Evolutionary conservation across 768 basidiomycete species (phyloP).

Genomic region (Tubosaeta brunneosetosa): DNA sequence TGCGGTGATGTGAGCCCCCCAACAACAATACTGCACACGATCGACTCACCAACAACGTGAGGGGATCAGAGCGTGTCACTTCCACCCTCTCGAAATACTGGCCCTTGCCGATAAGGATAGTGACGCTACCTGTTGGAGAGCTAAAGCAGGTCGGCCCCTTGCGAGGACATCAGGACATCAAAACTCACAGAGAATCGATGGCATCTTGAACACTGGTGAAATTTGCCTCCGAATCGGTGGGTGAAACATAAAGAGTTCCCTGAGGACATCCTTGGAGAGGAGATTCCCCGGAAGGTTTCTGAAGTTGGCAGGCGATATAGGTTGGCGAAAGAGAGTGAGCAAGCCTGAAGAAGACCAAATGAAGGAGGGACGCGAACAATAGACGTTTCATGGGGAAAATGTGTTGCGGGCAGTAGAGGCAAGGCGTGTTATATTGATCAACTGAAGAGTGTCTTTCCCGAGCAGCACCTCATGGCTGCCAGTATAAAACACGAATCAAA

Average conservation of each 20-base stretch:
- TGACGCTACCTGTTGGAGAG: slow-evolving; percentile 34
- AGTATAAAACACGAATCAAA: too few relatives aligned
- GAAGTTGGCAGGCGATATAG: slow-evolving; percentile 47
- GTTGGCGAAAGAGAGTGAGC: slow-evolving; percentile 39
- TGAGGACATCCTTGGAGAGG: slow-evolving; percentile 51
- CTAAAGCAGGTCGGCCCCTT: slow-evolving; percentile 27
- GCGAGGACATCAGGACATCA: background rate
- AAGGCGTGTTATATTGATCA: background rate
- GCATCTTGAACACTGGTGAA: slow-evolving; percentile 54
- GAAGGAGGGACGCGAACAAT: slow-evolving; percentile 3
- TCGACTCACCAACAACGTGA: slow-evolving; percentile 49
- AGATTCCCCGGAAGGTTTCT: slow-evolving; percentile 39
- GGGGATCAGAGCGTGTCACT: slow-evolving; percentile 47
- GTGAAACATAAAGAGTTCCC: slow-evolving; percentile 58
- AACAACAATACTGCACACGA: background rate
- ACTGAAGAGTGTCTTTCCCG: too few relatives aligned
- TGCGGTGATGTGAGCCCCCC: slow-evolving; percentile 9
- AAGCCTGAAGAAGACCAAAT: slow-evolving; percentile 1
- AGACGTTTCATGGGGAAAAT: slow-evolving; percentile 6
- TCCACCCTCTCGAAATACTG: slow-evolving; percentile 59
- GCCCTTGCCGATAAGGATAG: slow-evolving; percentile 55
- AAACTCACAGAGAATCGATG: slow-evolving; percentile 49
- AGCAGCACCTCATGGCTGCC: too few relatives aligned
- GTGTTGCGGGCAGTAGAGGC: background rate
- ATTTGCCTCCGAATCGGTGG: slow-evolving; percentile 39